A percentile compares a stretch with the other conserved stretches of the same genome.
These are phyloP conservation scores for Conticribra weissflogii DNA, from an alignment of 108 stramenopile genomes.

Conservation along the genomic window DNA sequence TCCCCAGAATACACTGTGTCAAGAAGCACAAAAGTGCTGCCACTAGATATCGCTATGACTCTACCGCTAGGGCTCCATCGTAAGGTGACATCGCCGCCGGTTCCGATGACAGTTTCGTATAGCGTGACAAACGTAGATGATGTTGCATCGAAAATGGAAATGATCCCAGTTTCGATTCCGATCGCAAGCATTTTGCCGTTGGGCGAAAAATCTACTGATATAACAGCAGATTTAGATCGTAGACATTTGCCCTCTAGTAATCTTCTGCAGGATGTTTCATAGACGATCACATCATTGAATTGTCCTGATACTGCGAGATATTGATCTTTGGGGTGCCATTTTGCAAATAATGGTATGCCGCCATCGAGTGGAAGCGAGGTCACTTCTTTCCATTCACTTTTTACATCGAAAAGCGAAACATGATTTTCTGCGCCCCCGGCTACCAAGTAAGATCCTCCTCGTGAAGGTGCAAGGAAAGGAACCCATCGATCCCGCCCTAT, in stretches of 20 bases:
- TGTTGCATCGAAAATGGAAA: constrained; percentile 57
- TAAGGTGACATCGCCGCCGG: constrained; percentile 51
- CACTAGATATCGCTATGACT: constrained; percentile 52
- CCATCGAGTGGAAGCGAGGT: constrained; percentile 61
- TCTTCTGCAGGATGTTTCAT: constrained; percentile 66
- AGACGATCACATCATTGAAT: constrained; percentile 60
- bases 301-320: constrained; percentile 70
- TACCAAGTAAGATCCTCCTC: constrained; percentile 60
- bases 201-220: constrained; percentile 64
- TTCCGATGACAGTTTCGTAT: constrained; percentile 66
- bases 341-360: constrained; percentile 61
- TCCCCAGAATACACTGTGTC: constrained; percentile 31
- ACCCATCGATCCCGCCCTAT: constrained; percentile 73
- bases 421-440: constrained; percentile 69
- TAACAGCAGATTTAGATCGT: constrained; percentile 57
- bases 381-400: constrained; percentile 59
- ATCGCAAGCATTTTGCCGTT: constrained; percentile 63
- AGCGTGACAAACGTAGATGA: constrained; percentile 59
- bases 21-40: constrained; percentile 56
- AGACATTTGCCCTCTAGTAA: constrained; percentile 60
- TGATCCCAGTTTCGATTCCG: constrained; percentile 71
- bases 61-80: constrained; percentile 68
- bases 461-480: constrained; percentile 63
- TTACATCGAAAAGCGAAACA: constrained; percentile 63
- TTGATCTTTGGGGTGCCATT: constrained; percentile 77